Evolutionary conservation across 345 rosid genomes (phyloP).

Genomic region (Durio zibethinus): DNA sequence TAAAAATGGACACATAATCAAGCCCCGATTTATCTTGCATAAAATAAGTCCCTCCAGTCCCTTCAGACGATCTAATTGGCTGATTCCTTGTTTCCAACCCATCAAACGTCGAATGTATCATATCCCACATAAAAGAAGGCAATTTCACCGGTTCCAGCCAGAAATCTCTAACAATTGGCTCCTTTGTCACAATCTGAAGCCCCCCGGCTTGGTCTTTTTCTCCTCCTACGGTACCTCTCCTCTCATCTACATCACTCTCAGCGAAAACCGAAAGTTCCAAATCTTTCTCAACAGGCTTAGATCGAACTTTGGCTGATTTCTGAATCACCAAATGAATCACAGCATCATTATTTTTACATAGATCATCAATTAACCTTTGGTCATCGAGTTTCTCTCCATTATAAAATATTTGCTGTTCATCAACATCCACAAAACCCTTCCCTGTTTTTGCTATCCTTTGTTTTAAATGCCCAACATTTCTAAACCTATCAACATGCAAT

Average conservation of each 20-base stretch:
- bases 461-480: conserved; percentile 61
- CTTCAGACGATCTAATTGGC: conserved; percentile 67
- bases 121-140: conserved; percentile 43
- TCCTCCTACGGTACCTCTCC: conserved; percentile 14
- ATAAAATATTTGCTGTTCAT: conserved; percentile 63
- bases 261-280: conserved; percentile 49
- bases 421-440: conserved; percentile 58
- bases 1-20: conserved; percentile 62
- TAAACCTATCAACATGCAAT: conserved; percentile 63
- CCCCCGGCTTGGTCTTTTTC: conserved; percentile 25
- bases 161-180: conserved; percentile 35
- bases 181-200: conserved; percentile 29
- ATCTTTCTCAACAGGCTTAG: conserved; percentile 50
- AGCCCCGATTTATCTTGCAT: conserved; percentile 65
- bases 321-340: conserved; percentile 67
- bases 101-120: conserved; percentile 54
- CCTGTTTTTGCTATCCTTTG: conserved; percentile 60
- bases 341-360: conserved; percentile 52
- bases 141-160: conserved; percentile 48
- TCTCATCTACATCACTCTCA: conserved; percentile 24
- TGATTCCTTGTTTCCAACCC: conserved; percentile 62
- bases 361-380: conserved; percentile 45
- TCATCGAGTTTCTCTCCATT: conserved; percentile 73
- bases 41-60: conserved; percentile 79
- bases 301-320: conserved; percentile 60